phyloP scores from a whole-genome alignment of 176 grass and related monocot genomes.

The Puya raimondii region DNA sequence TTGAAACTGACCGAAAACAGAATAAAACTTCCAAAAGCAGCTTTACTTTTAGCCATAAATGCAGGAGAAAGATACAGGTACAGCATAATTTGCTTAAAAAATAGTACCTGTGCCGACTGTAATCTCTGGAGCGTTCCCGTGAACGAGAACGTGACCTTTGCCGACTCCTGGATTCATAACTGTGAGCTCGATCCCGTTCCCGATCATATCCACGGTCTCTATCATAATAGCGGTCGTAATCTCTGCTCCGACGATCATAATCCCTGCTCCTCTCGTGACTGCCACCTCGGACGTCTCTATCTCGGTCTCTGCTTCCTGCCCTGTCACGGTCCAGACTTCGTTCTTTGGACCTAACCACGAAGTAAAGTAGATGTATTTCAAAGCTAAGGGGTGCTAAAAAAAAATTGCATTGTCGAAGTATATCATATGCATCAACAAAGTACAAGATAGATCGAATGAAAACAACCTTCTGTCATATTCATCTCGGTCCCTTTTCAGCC shows the following conservation, averaged over 20 bases:
- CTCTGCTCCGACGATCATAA: conserved; percentile 48
- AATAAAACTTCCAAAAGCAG: too few species aligned
- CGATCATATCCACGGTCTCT: conserved; percentile 51
- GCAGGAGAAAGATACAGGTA: too few species aligned
- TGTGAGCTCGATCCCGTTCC: conserved; percentile 52
- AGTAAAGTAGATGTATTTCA: conserved; percentile 6
- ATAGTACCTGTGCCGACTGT: conserved; percentile 47
- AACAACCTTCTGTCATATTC: conserved; percentile 53
- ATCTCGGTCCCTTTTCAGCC: conserved; percentile 40
- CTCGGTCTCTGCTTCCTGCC: conserved; percentile 52
- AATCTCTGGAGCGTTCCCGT: conserved; percentile 48
- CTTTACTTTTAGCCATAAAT: too few species aligned
- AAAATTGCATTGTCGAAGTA: neutral
- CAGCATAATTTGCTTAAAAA: too few species aligned
- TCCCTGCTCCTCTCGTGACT: conserved; percentile 60
- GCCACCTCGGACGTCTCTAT: conserved; percentile 49
- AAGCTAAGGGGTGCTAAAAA: neutral
- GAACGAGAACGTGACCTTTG: conserved; percentile 60
- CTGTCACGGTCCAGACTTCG: conserved; percentile 54
- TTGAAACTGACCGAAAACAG: too few species aligned
- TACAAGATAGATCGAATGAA: conserved; percentile 15
- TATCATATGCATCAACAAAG: neutral
- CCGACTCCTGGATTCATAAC: conserved; percentile 59
- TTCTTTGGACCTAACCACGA: conserved; percentile 47
- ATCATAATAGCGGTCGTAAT: conserved; percentile 59